These are phyloP conservation scores for Begonia peltatifolia DNA, from an alignment of 306 rosid genomes.

Conservation along the genomic window DNA sequence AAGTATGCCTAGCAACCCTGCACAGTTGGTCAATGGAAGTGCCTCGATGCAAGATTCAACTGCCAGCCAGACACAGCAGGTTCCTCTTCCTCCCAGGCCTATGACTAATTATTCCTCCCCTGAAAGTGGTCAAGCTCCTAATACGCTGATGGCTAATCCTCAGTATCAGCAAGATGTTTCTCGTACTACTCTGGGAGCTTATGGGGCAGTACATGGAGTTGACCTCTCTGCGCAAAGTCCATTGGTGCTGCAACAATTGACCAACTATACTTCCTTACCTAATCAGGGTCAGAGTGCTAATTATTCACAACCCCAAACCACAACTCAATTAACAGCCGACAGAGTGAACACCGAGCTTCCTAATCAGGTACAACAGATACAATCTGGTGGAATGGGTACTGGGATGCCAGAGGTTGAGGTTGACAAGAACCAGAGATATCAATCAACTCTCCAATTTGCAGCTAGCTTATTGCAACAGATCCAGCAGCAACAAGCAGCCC, in stretches of 20 bases:
- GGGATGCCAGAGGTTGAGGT: constrained; percentile 67
- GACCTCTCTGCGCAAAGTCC: constrained; percentile 50
- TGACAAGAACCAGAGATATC: constrained; percentile 79
- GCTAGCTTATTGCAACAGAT: constrained; percentile 89
- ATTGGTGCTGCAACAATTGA: constrained; percentile 42
- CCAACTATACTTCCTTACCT: constrained; percentile 28
- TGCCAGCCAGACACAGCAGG: constrained; percentile 34
- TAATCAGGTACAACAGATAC: constrained; percentile 51
- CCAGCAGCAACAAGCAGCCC: constrained; percentile 52
- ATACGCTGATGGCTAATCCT: constrained; percentile 31
- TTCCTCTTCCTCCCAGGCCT: constrained; percentile 45
- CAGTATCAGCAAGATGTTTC: constrained; percentile 47
- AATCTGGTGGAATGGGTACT: constrained; percentile 52
- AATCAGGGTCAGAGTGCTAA: constrained; percentile 41
- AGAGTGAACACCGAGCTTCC: constrained; percentile 44
- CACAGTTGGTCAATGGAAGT: constrained; percentile 35
- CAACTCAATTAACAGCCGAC: constrained; percentile 32
- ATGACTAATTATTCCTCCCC: constrained; percentile 29
- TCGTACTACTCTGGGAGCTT: constrained; percentile 35
- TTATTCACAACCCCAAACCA: constrained; percentile 36
- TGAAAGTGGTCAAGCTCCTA: constrained; percentile 46
- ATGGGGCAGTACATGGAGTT: constrained; percentile 39
- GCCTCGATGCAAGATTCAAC: constrained; percentile 46
- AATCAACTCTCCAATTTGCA: constrained; percentile 83
- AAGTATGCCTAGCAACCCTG: constrained; percentile 31